Evolutionary conservation across 2,329 filamentous ascomycete genomes (phyloP).

Genomic region (Phialophora macrospora): DNA sequence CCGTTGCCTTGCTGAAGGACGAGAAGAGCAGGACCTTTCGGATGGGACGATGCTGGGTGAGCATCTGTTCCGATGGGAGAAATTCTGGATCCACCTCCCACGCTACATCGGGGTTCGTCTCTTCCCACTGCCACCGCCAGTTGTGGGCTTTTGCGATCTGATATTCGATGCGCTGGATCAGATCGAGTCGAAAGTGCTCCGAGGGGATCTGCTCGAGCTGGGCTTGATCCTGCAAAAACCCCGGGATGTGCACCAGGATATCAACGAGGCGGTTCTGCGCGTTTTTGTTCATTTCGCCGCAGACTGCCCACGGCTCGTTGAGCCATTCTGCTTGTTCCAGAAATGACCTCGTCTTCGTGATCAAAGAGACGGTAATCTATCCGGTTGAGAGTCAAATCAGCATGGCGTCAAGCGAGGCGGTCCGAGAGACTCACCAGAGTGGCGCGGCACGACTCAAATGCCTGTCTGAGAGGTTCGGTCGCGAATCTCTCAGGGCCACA

Average conservation of each 20-base stretch:
- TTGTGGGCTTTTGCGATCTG: conserved; percentile 26
- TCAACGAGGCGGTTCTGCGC: conserved; percentile 33
- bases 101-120: conserved; percentile 23
- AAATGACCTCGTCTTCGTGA: conserved; percentile 31
- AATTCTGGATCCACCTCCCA: conserved; percentile 28
- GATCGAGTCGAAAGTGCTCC: conserved; percentile 18
- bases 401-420: neutral
- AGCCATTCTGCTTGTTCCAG: conserved; percentile 30
- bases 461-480: conserved; percentile 18
- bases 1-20: conserved; percentile 26
- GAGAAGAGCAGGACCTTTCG: conserved; percentile 63
- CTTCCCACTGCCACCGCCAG: conserved; percentile 34
- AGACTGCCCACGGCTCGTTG: conserved; percentile 25
- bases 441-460: conserved; percentile 33
- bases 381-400: too few relatives aligned
- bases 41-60: conserved; percentile 85
- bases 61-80: conserved; percentile 60
- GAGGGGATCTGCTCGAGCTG: conserved; percentile 21
- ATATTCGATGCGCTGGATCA: conserved; percentile 27
- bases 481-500: conserved; percentile 30
- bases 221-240: conserved; percentile 30
- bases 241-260: conserved; percentile 30
- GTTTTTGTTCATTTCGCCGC: conserved; percentile 25
- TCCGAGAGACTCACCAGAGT: conserved; percentile 26
- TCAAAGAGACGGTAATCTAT: conserved; percentile 30